A percentile compares a stretch with the other conserved stretches of the same genome.
These are phyloP conservation scores for Populus deltoides DNA, from an alignment of 345 rosid species.

Conservation along the genomic window DNA sequence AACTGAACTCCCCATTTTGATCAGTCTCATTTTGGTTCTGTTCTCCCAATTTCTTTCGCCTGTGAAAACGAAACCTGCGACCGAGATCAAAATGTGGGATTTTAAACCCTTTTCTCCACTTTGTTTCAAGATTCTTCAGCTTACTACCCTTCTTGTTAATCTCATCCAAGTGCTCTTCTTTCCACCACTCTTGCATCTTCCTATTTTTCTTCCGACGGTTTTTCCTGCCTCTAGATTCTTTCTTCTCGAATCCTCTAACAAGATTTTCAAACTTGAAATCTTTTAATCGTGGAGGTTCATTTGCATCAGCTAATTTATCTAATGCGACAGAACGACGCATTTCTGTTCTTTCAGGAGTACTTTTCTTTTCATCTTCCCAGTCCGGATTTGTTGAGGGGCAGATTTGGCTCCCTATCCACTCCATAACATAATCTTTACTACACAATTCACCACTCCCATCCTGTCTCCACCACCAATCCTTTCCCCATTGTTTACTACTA, in stretches of 20 bases:
- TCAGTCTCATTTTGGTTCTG: slow-evolving; percentile 35
- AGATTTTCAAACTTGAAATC: slow-evolving; percentile 38
- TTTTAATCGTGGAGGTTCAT: slow-evolving; percentile 36
- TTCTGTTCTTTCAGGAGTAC: slow-evolving; percentile 42
- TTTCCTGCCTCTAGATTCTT: slow-evolving; percentile 41
- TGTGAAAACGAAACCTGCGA: slow-evolving; percentile 38
- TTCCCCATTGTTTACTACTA: slow-evolving; percentile 78
- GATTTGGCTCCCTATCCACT: slow-evolving; percentile 98
- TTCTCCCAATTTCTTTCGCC: slow-evolving; percentile 42
- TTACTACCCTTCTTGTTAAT: slow-evolving; percentile 41
- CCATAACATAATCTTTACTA: slow-evolving; percentile 91
- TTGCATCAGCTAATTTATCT: slow-evolving; percentile 44
- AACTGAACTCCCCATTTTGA: slow-evolving; percentile 82
- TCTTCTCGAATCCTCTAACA: slow-evolving; percentile 44
- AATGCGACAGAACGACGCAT: slow-evolving; percentile 36
- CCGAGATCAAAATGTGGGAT: slow-evolving; percentile 53
- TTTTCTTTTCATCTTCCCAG: slow-evolving; percentile 77
- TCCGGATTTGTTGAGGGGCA: slow-evolving; percentile 60
- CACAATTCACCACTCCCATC: slow-evolving; percentile 89
- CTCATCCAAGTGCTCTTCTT: slow-evolving; percentile 82
- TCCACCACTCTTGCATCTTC: slow-evolving; percentile 99
- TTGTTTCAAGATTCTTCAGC: slow-evolving; percentile 41
- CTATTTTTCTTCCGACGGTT: slow-evolving; percentile 49
- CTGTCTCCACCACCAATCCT: slow-evolving; percentile 99
- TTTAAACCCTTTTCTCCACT: slow-evolving; percentile 64